Percentiles rank a stretch among this genome's conserved stretches.
These are phyloP conservation scores for Chaetomium globosum DNA, from an alignment of 2,329 filamentous ascomycete genomes.

Conservation along the genomic window DNA sequence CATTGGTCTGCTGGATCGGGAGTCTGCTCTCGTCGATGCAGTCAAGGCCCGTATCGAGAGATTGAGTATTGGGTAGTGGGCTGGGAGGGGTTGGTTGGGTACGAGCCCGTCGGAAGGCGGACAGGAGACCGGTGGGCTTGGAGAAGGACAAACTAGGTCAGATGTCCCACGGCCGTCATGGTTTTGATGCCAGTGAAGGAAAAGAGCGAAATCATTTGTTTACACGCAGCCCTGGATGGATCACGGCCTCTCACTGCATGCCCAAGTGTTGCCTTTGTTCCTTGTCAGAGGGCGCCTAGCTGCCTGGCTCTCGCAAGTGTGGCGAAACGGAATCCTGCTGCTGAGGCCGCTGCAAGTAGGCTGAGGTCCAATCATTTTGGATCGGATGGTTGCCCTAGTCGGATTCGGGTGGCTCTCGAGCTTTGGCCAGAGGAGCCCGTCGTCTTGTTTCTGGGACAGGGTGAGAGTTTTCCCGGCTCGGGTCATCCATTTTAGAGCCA, in stretches of 20 bases:
- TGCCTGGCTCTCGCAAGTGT: background rate
- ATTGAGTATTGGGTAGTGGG: constrained; percentile 46
- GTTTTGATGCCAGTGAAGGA: constrained; percentile 18
- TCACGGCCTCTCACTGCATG: constrained; percentile 16
- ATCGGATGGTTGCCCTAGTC: background rate
- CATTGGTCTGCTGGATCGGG: constrained; percentile 63
- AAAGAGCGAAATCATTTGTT: constrained; percentile 29
- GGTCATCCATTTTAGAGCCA: background rate
- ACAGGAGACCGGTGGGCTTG: constrained; percentile 9
- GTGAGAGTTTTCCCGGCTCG: background rate
- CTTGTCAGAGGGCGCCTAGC: background rate
- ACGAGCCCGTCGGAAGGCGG: constrained; percentile 1
- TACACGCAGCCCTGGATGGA: constrained; percentile 5
- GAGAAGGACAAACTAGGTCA: constrained; percentile 14
- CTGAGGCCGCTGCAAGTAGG: background rate
- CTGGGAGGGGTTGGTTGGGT: background rate
- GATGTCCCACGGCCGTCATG: constrained; percentile 11
- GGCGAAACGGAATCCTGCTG: constrained; percentile 7
- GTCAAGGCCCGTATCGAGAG: constrained; percentile 64
- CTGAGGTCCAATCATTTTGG: constrained; percentile 16
- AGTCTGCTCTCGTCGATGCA: constrained; percentile 69
- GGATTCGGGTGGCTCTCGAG: background rate
- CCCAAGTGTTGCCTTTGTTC: background rate
- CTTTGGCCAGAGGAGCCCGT: background rate
- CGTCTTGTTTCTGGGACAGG: background rate